Evolutionary conservation across 192 early-diverging fungal species (phyloP).

Genomic region (Dispira simplex): DNA sequence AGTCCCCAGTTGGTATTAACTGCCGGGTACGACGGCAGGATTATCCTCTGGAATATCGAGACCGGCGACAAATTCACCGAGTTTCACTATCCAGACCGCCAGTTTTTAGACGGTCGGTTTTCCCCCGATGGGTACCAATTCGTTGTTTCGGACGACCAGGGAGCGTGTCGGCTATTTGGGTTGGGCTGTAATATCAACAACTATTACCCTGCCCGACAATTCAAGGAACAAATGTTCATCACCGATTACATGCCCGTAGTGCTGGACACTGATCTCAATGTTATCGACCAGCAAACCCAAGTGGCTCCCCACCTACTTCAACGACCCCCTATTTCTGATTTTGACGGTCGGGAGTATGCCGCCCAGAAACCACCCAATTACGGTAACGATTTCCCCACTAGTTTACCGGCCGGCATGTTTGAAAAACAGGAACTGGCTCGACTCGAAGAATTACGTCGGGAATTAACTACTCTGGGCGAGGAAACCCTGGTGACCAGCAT

Average conservation of each 20-base stretch:
- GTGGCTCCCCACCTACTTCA: constrained; percentile 49
- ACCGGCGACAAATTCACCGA: constrained; percentile 36
- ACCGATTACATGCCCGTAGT: constrained; percentile 57
- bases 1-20: constrained; percentile 57
- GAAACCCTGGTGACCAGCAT: constrained; percentile 15
- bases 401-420: constrained; percentile 23
- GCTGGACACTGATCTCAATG: constrained; percentile 42
- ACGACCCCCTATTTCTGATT: constrained; percentile 40
- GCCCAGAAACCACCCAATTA: constrained; percentile 37
- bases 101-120: constrained; percentile 57
- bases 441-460: constrained; percentile 24
- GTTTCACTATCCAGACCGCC: constrained; percentile 29
- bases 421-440: constrained; percentile 32
- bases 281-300: constrained; percentile 57
- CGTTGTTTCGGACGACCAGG: constrained; percentile 53
- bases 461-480: constrained; percentile 29
- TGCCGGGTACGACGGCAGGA: constrained; percentile 66
- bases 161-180: constrained; percentile 55
- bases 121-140: constrained; percentile 57
- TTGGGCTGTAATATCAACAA: constrained; percentile 31
- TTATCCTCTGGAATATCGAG: constrained; percentile 66
- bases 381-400: constrained; percentile 37
- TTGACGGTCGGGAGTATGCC: constrained; percentile 48
- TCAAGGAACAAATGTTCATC: constrained; percentile 63
- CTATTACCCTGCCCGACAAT: constrained; percentile 26